Conservation (phyloP, 2,329 filamentous ascomycete genomes). For the Microsporum canis region DNA sequence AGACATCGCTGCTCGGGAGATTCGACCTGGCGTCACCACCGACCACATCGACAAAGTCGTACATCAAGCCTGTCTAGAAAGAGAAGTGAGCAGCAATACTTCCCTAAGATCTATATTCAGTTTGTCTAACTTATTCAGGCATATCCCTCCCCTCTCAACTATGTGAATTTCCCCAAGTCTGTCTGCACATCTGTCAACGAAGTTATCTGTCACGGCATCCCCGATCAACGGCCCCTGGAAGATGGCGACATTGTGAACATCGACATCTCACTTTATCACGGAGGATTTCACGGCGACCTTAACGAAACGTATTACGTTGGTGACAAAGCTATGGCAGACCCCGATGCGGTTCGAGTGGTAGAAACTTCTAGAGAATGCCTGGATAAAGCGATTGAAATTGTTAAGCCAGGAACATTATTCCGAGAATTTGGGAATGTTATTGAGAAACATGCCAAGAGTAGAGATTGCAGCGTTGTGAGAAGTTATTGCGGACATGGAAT, state of each 20-base stretch:
- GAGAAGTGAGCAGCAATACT: conserved; percentile 55
- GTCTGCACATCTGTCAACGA: conserved; percentile 95
- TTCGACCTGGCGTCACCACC: conserved; percentile 85
- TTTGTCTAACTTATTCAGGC: conserved; percentile 45
- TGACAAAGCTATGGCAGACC: conserved; percentile 69
- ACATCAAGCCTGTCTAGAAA: conserved; percentile 86
- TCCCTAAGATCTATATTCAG: conserved; percentile 11
- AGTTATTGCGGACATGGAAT: conserved; percentile 96
- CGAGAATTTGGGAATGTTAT: conserved; percentile 89
- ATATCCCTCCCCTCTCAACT: conserved; percentile 90
- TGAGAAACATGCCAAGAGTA: conserved; percentile 82
- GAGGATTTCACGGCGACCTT: conserved; percentile 87
- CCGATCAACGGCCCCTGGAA: conserved; percentile 71
- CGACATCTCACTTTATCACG: conserved; percentile 87
- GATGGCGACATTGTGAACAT: conserved; percentile 97
- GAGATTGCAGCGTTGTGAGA: conserved; percentile 79
- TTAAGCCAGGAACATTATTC: conserved; percentile 88
- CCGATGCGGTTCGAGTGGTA: conserved; percentile 79
- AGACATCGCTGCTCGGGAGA: conserved; percentile 74
- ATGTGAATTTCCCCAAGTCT: conserved; percentile 93
- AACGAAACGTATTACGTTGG: conserved; percentile 99
- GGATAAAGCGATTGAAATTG: conserved; percentile 77
- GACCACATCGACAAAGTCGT: conserved; percentile 92
- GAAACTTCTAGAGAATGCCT: conserved; percentile 83
- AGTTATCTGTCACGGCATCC: conserved; percentile 97